phyloP scores from a whole-genome alignment of 2,329 filamentous ascomycete species.

The Polychaeton citri region DNA sequence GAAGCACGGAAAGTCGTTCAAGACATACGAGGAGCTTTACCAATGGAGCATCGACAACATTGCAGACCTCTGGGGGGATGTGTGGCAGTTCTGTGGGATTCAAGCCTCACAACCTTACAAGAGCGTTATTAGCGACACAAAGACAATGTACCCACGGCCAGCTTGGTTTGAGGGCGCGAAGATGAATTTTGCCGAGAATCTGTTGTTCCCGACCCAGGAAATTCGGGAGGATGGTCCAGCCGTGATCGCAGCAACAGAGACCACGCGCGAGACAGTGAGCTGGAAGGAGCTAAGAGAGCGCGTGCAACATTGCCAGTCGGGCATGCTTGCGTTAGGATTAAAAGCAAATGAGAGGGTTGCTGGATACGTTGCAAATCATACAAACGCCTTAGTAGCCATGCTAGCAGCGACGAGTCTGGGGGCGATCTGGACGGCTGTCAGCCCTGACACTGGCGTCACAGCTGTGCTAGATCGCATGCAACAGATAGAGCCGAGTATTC shows the following conservation, averaged over 20 bases:
- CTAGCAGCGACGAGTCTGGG: conserved; percentile 70
- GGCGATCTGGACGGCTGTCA: conserved; percentile 85
- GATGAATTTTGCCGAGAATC: conserved; percentile 90
- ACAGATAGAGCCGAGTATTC: conserved; percentile 69
- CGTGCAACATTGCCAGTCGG: conserved; percentile 59
- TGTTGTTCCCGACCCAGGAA: conserved; percentile 59
- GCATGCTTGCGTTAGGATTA: conserved; percentile 54
- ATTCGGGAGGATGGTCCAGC: conserved; percentile 51
- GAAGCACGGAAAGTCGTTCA: conserved; percentile 49
- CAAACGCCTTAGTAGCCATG: conserved; percentile 77
- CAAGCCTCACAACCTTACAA: conserved; percentile 49
- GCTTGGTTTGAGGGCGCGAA: conserved; percentile 67
- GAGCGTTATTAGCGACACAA: conserved; percentile 54
- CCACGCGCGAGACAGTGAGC: conserved; percentile 48
- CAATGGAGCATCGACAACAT: conserved; percentile 72
- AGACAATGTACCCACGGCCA: conserved; percentile 73
- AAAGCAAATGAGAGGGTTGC: conserved; percentile 48
- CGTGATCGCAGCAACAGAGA: conserved; percentile 72
- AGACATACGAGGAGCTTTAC: conserved; percentile 63
- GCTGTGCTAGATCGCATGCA: conserved; percentile 76
- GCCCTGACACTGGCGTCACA: conserved; percentile 81
- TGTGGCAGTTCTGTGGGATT: conserved; percentile 74
- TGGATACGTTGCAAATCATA: conserved; percentile 79
- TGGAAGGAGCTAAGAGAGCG: conserved; percentile 72
- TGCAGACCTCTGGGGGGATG: conserved; percentile 67